These are phyloP conservation scores for Claviceps africana DNA, from an alignment of 2,329 filamentous ascomycete genomes.

Conservation along the genomic window DNA sequence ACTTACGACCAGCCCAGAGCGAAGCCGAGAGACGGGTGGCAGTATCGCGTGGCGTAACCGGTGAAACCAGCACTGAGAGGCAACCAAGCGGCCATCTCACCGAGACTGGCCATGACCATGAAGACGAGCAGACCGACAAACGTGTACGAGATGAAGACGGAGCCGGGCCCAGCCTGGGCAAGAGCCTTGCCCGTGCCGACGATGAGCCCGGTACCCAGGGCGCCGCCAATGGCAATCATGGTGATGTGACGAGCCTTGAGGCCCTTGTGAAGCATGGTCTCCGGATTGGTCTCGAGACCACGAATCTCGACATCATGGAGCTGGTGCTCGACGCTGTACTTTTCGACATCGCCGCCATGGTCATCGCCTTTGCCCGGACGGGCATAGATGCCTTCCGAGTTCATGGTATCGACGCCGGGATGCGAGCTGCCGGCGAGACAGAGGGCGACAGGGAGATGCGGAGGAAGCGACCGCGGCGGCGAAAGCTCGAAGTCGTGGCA, in stretches of 20 bases:
- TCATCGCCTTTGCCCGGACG: slow-evolving; percentile 6
- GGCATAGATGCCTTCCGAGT: slow-evolving; percentile 8
- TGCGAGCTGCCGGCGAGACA: not conserved
- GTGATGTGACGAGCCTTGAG: slow-evolving; percentile 41
- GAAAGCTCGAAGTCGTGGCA: too few relatives aligned
- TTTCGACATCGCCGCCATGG: slow-evolving; percentile 9
- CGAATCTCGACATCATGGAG: slow-evolving; percentile 23
- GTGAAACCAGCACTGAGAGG: slow-evolving; percentile 68
- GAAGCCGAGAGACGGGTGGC: slow-evolving; percentile 69
- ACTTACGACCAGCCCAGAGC: slow-evolving; percentile 57
- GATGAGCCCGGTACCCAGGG: slow-evolving; percentile 60
- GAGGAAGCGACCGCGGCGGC: not conserved
- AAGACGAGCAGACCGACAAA: slow-evolving; percentile 60
- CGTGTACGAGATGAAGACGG: slow-evolving; percentile 58
- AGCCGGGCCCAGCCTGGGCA: slow-evolving; percentile 43
- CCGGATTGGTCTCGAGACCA: slow-evolving; percentile 34
- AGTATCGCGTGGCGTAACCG: slow-evolving; percentile 66
- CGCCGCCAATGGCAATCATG: slow-evolving; percentile 59
- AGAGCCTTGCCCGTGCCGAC: slow-evolving; percentile 50
- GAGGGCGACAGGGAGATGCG: not conserved
- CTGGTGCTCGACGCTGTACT: slow-evolving; percentile 7
- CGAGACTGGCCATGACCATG: slow-evolving; percentile 67
- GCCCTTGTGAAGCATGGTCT: slow-evolving; percentile 36
- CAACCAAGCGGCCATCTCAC: slow-evolving; percentile 76
- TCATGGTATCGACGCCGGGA: not conserved